Base-by-base conservation (phyloP, 495 filamentous ascomycete species). In the Penicillium waksmanii region DNA sequence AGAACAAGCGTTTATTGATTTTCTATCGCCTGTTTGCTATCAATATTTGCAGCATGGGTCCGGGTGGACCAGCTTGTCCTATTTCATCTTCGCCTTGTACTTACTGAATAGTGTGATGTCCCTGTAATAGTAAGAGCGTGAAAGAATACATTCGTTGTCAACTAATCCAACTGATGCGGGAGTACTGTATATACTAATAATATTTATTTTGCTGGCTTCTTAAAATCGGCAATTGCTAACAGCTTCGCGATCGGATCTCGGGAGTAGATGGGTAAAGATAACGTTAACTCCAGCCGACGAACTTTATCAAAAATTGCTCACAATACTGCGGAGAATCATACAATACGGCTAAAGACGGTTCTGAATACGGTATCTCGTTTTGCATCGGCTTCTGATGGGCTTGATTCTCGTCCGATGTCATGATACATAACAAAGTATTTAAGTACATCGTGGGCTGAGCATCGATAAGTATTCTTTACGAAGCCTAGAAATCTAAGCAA, bases 191-290 rank as follows among this genome's bases (percentile, higher is more conserved):
- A 15, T 1, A 40, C 12, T 40, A 12, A 40, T 23, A 9, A 9
- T 31, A 40, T 40, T 40, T 40, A n/a, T n/a, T 12, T 46, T 18
- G 2, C 43, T 46, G 17, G 43, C 15, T 46, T 40, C 36, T 13
- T 4, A 40, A 40, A 13, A 23, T 23, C 23, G 23, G 4, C 11
- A 40, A 40, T n/a, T 12, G 36, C 36, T 4, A 40, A n/a, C 11
- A 40, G 36, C 36, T 40, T 40, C 3, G 36, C 15, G 36, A n/a
- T 40, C 36, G 36, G 36, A 40, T n/a, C 36, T n/a, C 36, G 36
- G 36, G 51, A 36, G 36, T 53, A 53, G 51, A 53, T 38, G 51
- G 51, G 33, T 36, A 6, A 48, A 48, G 46, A 46, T 46, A 21
- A 21, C 12, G 9, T 50, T 33, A 8, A 15, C 12, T 21, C 13